Percentiles rank a stretch among this genome's conserved stretches.
Evolutionary conservation across 805 yeast species (phyloP).

Genomic region (Saccharomyces eubayanus): DNA sequence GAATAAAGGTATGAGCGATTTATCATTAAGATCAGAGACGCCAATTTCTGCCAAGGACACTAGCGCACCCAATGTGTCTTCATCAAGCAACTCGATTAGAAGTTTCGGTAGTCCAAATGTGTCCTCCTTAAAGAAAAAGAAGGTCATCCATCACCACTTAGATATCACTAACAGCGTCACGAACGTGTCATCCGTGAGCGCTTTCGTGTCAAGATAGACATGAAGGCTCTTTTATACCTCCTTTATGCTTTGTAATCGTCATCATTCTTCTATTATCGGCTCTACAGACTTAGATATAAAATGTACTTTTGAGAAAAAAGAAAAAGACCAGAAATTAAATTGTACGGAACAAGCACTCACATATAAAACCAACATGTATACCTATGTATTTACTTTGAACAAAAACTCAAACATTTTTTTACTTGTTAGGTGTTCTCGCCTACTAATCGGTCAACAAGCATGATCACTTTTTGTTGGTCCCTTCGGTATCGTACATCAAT

Average conservation of each 20-base stretch:
- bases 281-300: background rate
- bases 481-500: background rate
- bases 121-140: constrained; percentile 6
- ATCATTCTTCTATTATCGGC: background rate
- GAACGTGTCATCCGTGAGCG: constrained; percentile 10
- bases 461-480: background rate
- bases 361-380: background rate
- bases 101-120: constrained; percentile 6
- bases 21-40: constrained; percentile 1
- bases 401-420: background rate
- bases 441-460: background rate
- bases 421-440: background rate
- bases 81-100: constrained; percentile 14
- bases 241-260: background rate
- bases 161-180: constrained; percentile 15
- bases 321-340: background rate
- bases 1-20: background rate
- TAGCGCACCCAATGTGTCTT: constrained; percentile 1
- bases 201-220: constrained; percentile 9
- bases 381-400: background rate
- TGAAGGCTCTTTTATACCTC: constrained; percentile 1
- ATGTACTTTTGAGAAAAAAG: background rate
- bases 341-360: background rate
- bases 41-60: constrained; percentile 1
- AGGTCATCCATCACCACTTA: constrained; percentile 14